Evolutionary conservation across 768 basidiomycete species (phyloP).

Genomic region (Fistulinella prunicolor): DNA sequence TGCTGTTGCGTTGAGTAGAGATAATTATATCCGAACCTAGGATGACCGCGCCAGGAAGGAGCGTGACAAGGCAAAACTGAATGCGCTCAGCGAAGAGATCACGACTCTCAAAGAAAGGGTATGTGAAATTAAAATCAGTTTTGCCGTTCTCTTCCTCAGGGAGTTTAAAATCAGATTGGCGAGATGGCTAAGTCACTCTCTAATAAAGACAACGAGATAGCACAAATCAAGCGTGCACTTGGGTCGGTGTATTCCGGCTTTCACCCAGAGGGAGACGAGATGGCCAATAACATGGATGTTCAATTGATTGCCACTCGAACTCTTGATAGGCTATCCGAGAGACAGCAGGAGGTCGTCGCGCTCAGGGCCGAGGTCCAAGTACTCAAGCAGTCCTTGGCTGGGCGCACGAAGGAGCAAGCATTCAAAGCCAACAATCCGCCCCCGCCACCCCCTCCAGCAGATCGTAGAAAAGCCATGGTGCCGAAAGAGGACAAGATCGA

Average conservation of each 20-base stretch:
- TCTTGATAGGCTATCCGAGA: conserved; percentile 64
- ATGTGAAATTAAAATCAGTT: conserved; percentile 36
- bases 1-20: not conserved
- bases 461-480: conserved; percentile 5
- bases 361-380: conserved; percentile 50
- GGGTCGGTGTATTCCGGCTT: conserved; percentile 87
- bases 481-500: conserved; percentile 9
- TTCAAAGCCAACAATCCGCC: conserved; percentile 68
- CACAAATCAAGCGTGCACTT: conserved; percentile 79
- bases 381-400: conserved; percentile 49
- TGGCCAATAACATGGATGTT: conserved; percentile 56
- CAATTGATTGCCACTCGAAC: conserved; percentile 66
- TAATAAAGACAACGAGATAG: conserved; percentile 59
- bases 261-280: conserved; percentile 46
- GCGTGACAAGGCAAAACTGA: conserved; percentile 71
- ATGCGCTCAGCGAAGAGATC: conserved; percentile 70
- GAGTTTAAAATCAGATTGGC: conserved; percentile 39
- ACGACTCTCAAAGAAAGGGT: conserved; percentile 69
- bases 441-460: conserved; percentile 53
- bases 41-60: conserved; percentile 75
- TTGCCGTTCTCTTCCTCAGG: not conserved
- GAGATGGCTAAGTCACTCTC: conserved; percentile 48
- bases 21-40: conserved; percentile 34
- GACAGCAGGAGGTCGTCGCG: conserved; percentile 59
- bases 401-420: conserved; percentile 60